A percentile compares a stretch with the other conserved stretches of the same genome.
phyloP scores from a whole-genome alignment of 2,329 filamentous ascomycete genomes.

The Ceratocystiopsis minuta region DNA sequence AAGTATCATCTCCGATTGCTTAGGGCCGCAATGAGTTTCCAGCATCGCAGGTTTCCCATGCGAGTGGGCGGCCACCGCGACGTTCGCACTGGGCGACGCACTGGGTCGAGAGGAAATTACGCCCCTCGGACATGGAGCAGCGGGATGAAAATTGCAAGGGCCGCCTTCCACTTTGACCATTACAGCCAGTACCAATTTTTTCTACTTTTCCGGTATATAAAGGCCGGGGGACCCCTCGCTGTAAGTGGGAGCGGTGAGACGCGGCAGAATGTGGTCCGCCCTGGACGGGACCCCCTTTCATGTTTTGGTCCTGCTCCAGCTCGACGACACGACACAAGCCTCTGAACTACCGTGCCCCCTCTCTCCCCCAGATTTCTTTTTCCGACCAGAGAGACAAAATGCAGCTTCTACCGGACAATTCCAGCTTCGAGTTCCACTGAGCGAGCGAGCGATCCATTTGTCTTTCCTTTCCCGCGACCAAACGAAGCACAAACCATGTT shows the following conservation, averaged over 20 bases:
- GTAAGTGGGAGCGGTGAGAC: neutral
- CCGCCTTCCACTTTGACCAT: conserved; percentile 11
- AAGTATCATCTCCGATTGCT: conserved; percentile 51
- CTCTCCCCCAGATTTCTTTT: neutral
- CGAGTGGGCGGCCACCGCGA: conserved; percentile 48
- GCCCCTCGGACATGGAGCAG: conserved; percentile 33
- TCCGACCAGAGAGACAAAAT: too few relatives aligned
- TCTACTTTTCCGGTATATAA: too few relatives aligned
- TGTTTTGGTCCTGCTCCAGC: too few relatives aligned
- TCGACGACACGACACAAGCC: too few relatives aligned
- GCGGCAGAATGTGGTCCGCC: conserved; percentile 1
- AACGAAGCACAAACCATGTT: conserved; percentile 30
- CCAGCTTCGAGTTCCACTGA: too few relatives aligned
- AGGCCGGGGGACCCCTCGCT: too few relatives aligned
- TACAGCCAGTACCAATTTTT: conserved; percentile 5
- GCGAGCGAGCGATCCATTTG: too few relatives aligned
- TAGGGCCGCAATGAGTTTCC: conserved; percentile 32
- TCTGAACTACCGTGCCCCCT: neutral
- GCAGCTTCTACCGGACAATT: too few relatives aligned
- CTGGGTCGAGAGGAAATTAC: conserved; percentile 21
- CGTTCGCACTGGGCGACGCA: conserved; percentile 51
- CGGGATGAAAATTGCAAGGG: conserved; percentile 28
- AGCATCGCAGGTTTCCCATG: conserved; percentile 48
- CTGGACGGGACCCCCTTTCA: too few relatives aligned
- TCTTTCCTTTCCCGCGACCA: too few relatives aligned